Evolutionary conservation across 257 asterid species (phyloP).

Genomic region (Solanum medicagineum): DNA sequence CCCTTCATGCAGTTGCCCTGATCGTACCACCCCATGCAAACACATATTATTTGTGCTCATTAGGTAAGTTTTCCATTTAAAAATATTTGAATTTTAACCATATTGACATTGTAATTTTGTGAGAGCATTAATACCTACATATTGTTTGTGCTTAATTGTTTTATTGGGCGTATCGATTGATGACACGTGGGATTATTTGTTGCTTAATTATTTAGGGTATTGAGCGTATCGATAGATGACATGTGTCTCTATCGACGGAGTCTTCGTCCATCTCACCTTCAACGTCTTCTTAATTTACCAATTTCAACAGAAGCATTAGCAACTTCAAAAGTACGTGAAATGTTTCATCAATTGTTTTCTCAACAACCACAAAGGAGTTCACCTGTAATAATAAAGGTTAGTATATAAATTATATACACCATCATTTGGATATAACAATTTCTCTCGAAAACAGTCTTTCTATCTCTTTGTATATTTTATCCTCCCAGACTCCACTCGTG

Average conservation of each 20-base stretch:
- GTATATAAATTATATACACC: not conserved
- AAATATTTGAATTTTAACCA: not conserved
- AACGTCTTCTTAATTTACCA: slow-evolving; percentile 54
- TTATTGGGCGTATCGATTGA: slow-evolving; percentile 36
- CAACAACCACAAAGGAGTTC: not conserved
- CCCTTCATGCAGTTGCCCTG: slow-evolving; percentile 81
- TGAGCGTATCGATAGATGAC: slow-evolving; percentile 45
- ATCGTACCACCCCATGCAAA: slow-evolving; percentile 70
- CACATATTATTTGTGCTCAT: slow-evolving; percentile 76
- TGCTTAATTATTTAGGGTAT: slow-evolving; percentile 44
- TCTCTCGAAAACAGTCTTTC: too few species aligned
- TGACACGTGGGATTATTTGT: slow-evolving; percentile 43
- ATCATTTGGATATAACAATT: too few species aligned
- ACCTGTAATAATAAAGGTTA: not conserved
- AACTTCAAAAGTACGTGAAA: slow-evolving; percentile 26
- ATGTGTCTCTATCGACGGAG: slow-evolving; percentile 52
- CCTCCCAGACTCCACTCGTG: too few species aligned
- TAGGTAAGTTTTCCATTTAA: not conserved
- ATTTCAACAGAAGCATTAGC: slow-evolving; percentile 50
- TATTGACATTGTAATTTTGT: not conserved
- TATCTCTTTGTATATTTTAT: too few species aligned
- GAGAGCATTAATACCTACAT: not conserved
- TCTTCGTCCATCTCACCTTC: slow-evolving; percentile 66
- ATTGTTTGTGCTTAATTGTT: slow-evolving; percentile 44
- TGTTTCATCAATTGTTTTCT: not conserved